Evolutionary conservation across 176 grass and related monocot genomes (phyloP).

Genomic region (Eragrostis nindensis): DNA sequence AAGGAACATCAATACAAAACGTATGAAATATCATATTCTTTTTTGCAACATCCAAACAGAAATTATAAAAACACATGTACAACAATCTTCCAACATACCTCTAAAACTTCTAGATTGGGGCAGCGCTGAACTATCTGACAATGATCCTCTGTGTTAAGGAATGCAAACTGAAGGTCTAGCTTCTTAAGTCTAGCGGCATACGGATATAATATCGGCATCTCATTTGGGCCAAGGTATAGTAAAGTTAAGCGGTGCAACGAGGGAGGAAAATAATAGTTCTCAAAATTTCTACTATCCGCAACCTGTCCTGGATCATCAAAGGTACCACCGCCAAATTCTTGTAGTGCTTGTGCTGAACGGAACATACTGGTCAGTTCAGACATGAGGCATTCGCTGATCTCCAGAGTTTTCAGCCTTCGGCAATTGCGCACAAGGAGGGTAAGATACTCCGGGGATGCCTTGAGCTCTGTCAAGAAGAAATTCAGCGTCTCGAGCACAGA

Average conservation of each 20-base stretch:
- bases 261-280: constrained; percentile 69
- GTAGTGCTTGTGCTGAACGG: constrained; percentile 55
- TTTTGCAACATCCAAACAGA: constrained; percentile 29
- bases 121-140: constrained; percentile 90
- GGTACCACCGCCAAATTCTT: constrained; percentile 80
- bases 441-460: constrained; percentile 59
- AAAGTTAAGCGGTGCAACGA: constrained; percentile 59
- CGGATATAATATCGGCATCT: constrained; percentile 81
- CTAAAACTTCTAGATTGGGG: constrained; percentile 85
- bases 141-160: constrained; percentile 89
- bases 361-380: constrained; percentile 59
- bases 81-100: constrained; percentile 56
- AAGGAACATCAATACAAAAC: constrained; percentile 21
- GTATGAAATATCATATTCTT: constrained; percentile 1
- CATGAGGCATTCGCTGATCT: constrained; percentile 75
- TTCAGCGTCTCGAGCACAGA: constrained; percentile 67
- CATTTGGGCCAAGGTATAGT: constrained; percentile 69
- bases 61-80: constrained; percentile 28
- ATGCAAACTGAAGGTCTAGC: constrained; percentile 86
- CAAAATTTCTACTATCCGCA: constrained; percentile 51
- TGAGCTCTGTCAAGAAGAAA: constrained; percentile 84
- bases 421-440: constrained; percentile 72
- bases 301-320: constrained; percentile 68
- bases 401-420: constrained; percentile 64
- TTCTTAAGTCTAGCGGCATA: constrained; percentile 76